These are phyloP conservation scores for Gaultheria prostrata DNA, from an alignment of 148 eudicot species.

Conservation along the genomic window DNA sequence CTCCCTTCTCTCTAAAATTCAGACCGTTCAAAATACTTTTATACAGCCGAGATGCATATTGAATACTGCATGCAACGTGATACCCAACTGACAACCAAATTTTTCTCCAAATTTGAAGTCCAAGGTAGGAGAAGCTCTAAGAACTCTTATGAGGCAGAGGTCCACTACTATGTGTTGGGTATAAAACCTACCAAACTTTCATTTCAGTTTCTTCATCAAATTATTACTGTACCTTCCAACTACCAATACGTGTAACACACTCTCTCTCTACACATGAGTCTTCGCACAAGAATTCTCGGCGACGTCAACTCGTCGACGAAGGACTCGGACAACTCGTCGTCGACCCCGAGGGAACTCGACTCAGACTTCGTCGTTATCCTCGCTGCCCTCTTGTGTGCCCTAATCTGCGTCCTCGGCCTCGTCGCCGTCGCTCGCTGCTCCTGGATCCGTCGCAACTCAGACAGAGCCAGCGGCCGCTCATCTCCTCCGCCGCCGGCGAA, in stretches of 20 bases:
- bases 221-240: not conserved
- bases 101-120: too few species aligned
- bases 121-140: too few species aligned
- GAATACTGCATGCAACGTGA: too few species aligned
- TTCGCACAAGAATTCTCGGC: conserved; percentile 24
- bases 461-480: conserved; percentile 8
- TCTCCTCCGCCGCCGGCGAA: conserved; percentile 36
- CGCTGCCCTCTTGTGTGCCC: conserved; percentile 76
- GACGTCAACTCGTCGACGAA: conserved; percentile 12
- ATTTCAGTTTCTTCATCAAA: not conserved
- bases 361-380: conserved; percentile 68
- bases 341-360: conserved; percentile 20
- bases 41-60: too few species aligned
- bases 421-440: conserved; percentile 75
- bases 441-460: conserved; percentile 59
- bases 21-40: too few species aligned
- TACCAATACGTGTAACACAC: not conserved
- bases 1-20: too few species aligned
- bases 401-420: conserved; percentile 79
- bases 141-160: not conserved
- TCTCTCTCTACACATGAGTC: conserved; percentile 19
- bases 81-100: too few species aligned
- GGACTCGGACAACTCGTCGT: not conserved
- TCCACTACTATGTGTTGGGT: not conserved
- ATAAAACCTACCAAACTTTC: not conserved